These are phyloP conservation scores for Penicillium sp. DNA, from an alignment of 2,329 filamentous ascomycete species.

Conservation along the genomic window DNA sequence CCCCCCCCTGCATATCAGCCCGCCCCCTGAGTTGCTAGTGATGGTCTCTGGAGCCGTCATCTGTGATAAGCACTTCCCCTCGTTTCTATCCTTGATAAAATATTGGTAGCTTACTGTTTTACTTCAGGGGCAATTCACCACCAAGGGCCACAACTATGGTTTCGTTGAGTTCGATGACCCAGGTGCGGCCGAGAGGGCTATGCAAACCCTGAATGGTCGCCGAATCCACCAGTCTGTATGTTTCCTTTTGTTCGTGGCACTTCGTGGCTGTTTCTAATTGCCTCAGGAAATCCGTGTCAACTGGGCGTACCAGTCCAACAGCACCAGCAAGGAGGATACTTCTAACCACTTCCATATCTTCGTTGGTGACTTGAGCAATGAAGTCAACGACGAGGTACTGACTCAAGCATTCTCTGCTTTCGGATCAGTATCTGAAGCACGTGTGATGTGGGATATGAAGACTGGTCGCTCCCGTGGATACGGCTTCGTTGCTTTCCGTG, in stretches of 20 bases:
- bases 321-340: constrained; percentile 90
- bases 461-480: constrained; percentile 96
- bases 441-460: constrained; percentile 99
- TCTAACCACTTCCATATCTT: constrained; percentile 99
- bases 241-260: background rate
- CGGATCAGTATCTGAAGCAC: constrained; percentile 91
- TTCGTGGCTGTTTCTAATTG: constrained; percentile 1
- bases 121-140: constrained; percentile 53
- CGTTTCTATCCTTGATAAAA: background rate
- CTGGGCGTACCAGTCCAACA: constrained; percentile 99
- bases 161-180: constrained; percentile 99
- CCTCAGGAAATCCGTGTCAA: constrained; percentile 94
- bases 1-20: constrained; percentile 9
- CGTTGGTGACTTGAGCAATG: constrained; percentile 94
- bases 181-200: constrained; percentile 90
- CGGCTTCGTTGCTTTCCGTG: constrained; percentile 95
- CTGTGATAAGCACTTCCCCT: background rate
- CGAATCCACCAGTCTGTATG: constrained; percentile 87
- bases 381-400: constrained; percentile 96
- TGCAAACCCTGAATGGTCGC: constrained; percentile 94
- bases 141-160: constrained; percentile 97
- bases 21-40: background rate
- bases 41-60: background rate
- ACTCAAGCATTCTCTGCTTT: constrained; percentile 94
- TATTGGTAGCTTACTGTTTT: background rate